phyloP scores from a whole-genome alignment of 2,329 filamentous ascomycete genomes.

The Sporothrix sp. region DNA sequence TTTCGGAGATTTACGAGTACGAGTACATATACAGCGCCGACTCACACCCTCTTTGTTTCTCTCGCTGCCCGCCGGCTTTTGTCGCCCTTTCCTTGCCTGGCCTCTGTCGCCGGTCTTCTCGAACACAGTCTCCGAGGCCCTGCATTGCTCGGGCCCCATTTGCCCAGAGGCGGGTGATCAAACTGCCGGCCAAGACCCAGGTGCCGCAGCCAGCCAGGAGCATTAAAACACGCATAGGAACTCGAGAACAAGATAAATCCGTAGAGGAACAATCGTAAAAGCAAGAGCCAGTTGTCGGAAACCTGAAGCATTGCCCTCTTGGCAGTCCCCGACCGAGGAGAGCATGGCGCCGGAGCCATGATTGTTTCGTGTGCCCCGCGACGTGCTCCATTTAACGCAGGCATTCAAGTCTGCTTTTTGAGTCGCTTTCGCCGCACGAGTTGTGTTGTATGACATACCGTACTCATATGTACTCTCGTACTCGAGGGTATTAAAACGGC shows the following conservation, averaged over 20 bases:
- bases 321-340: background rate
- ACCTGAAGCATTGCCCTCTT: constrained; percentile 2
- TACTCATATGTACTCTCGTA: too few relatives aligned
- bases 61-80: background rate
- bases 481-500: too few relatives aligned
- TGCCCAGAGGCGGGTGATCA: constrained; percentile 12
- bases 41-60: background rate
- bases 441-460: too few relatives aligned
- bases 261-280: background rate
- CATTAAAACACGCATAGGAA: background rate
- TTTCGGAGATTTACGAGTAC: background rate
- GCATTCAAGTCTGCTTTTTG: too few relatives aligned
- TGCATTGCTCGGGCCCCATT: constrained; percentile 6
- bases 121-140: background rate
- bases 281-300: background rate
- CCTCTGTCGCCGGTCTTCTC: background rate
- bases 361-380: too few relatives aligned
- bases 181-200: constrained; percentile 2
- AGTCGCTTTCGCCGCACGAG: too few relatives aligned
- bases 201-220: background rate
- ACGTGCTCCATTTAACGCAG: too few relatives aligned
- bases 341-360: too few relatives aligned
- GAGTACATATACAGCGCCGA: background rate
- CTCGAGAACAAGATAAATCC: background rate
- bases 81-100: background rate